A percentile compares a stretch with the other conserved stretches of the same genome.
Conservation (phyloP, 2,329 filamentous ascomycete genomes). For the Decorospora gaudefroyi region DNA sequence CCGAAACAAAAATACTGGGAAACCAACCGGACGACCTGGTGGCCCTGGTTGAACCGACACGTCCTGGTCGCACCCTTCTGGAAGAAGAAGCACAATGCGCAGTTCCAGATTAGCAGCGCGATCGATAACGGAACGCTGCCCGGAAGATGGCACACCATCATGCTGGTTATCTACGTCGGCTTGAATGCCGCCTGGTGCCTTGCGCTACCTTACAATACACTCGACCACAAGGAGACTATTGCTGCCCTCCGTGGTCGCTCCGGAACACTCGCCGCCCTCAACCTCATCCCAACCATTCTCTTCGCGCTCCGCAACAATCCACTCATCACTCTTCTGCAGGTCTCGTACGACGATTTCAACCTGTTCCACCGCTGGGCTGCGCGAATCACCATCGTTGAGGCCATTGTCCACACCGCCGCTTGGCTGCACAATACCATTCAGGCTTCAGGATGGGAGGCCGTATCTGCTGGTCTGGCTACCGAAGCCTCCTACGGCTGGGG, state of each 20-base stretch:
- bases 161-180: slow-evolving; percentile 69
- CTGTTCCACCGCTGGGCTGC: slow-evolving; percentile 84
- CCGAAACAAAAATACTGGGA: slow-evolving; percentile 53
- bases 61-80: slow-evolving; percentile 72
- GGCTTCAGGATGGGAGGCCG: slow-evolving; percentile 65
- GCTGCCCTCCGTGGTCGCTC: slow-evolving; percentile 85
- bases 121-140: slow-evolving; percentile 77
- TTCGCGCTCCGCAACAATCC: slow-evolving; percentile 93
- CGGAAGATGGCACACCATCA: slow-evolving; percentile 73
- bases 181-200: slow-evolving; percentile 80
- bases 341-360: slow-evolving; percentile 97
- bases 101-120: slow-evolving; percentile 69
- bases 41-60: slow-evolving; percentile 67
- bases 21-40: slow-evolving; percentile 51
- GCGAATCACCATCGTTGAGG: slow-evolving; percentile 70
- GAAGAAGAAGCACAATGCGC: slow-evolving; percentile 75
- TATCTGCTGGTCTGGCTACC: slow-evolving; percentile 59
- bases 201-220: slow-evolving; percentile 62
- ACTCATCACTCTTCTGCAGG: slow-evolving; percentile 76
- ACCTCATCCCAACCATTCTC: slow-evolving; percentile 89
- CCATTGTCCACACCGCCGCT: slow-evolving; percentile 69
- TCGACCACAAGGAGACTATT: slow-evolving; percentile 61
- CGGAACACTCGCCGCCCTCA: slow-evolving; percentile 81
- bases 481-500: slow-evolving; percentile 69
- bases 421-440: slow-evolving; percentile 71